These are phyloP conservation scores for Ochetophila trinervis DNA, from an alignment of 306 rosid genomes.

Conservation along the genomic window DNA sequence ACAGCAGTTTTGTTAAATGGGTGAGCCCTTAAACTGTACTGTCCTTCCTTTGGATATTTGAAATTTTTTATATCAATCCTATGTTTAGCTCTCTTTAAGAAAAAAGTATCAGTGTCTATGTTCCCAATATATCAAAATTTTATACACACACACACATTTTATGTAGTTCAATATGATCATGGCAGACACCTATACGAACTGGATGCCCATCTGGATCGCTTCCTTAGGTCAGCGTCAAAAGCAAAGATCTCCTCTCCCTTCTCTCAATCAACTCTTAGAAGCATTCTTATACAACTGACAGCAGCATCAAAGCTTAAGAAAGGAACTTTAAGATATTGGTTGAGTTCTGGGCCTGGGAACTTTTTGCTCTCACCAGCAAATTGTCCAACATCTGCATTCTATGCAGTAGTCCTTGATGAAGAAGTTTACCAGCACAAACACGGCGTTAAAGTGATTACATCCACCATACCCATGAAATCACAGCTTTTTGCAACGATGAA, in stretches of 20 bases:
- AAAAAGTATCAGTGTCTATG: too few species aligned
- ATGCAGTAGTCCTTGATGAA: constrained; percentile 71
- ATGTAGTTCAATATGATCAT: constrained; percentile 5
- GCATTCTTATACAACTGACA: constrained; percentile 75
- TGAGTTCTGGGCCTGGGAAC: constrained; percentile 90
- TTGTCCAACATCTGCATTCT: constrained; percentile 65
- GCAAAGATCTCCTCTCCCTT: constrained; percentile 70
- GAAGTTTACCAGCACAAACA: constrained; percentile 64
- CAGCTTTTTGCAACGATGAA: constrained; percentile 67
- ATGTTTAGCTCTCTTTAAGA: background rate
- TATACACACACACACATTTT: too few species aligned
- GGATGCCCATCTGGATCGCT: constrained; percentile 74
- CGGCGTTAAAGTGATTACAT: constrained; percentile 78
- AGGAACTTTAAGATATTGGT: constrained; percentile 82
- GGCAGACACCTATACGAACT: constrained; percentile 73
- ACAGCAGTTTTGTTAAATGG: constrained; percentile 68
- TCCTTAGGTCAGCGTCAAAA: constrained; percentile 72
- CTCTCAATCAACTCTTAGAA: constrained; percentile 53
- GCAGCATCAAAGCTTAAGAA: constrained; percentile 66
- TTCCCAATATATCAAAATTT: too few species aligned
- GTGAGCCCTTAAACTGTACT: constrained; percentile 27
- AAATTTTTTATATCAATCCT: background rate
- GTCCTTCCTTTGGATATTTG: background rate
- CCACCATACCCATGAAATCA: constrained; percentile 71
- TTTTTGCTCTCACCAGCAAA: constrained; percentile 68